phyloP scores from a whole-genome alignment of 2,329 filamentous ascomycete genomes.

The Clonostachys solani region DNA sequence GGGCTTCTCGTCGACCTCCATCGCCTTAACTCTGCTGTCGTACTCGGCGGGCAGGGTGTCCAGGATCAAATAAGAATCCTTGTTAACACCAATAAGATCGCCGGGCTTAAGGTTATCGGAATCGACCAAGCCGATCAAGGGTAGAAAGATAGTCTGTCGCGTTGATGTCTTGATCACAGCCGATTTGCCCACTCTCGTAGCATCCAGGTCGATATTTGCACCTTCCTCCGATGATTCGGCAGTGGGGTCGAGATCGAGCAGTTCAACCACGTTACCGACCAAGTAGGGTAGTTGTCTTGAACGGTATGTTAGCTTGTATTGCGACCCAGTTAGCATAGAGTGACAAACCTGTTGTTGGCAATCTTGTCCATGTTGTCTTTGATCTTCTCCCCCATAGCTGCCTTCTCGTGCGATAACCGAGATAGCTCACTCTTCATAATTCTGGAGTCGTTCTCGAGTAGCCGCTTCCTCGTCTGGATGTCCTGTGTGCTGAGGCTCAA shows the following conservation, averaged over 20 bases:
- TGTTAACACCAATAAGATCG: slow-evolving; percentile 97
- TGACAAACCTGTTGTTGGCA: slow-evolving; percentile 85
- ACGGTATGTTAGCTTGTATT: background rate
- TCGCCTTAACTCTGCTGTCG: slow-evolving; percentile 97
- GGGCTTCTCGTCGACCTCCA: slow-evolving; percentile 99
- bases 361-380: slow-evolving; percentile 99
- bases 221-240: slow-evolving; percentile 96
- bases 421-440: slow-evolving; percentile 99
- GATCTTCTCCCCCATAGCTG: slow-evolving; percentile 96
- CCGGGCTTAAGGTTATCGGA: slow-evolving; percentile 92
- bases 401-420: slow-evolving; percentile 90
- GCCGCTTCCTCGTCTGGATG: slow-evolving; percentile 82
- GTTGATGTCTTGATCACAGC: slow-evolving; percentile 99
- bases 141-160: slow-evolving; percentile 96
- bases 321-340: background rate
- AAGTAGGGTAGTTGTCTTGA: slow-evolving; percentile 92
- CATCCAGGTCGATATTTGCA: slow-evolving; percentile 97
- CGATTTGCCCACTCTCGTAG: slow-evolving; percentile 93
- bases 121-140: slow-evolving; percentile 94
- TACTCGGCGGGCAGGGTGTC: slow-evolving; percentile 97
- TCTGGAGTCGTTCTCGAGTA: slow-evolving; percentile 94
- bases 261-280: slow-evolving; percentile 96
- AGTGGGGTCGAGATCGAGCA: slow-evolving; percentile 92
- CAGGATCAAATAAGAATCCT: slow-evolving; percentile 95
- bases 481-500: slow-evolving; percentile 90